Conservation (phyloP, 2,329 filamentous ascomycete species). For the Calonectria henricotiae region DNA sequence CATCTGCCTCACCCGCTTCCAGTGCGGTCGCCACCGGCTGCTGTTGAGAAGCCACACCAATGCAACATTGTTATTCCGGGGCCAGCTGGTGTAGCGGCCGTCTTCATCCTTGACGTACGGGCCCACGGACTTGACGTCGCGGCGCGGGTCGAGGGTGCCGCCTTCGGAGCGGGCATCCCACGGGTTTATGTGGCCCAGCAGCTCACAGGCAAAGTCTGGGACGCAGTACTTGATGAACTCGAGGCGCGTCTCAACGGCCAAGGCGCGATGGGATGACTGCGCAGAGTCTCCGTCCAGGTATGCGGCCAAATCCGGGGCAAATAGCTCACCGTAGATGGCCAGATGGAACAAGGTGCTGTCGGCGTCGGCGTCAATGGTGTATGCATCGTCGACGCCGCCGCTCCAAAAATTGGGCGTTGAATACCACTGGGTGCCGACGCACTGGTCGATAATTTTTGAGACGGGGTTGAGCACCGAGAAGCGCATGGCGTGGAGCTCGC, state of each 20-base stretch:
- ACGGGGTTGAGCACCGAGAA: constrained; percentile 34
- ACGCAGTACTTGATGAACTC: constrained; percentile 37
- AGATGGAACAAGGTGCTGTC: constrained; percentile 29
- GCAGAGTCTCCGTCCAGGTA: not conserved
- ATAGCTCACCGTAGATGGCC: constrained; percentile 33
- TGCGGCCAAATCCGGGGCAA: constrained; percentile 13
- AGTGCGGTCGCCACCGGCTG: constrained; percentile 33
- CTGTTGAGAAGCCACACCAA: constrained; percentile 34
- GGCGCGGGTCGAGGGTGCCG: constrained; percentile 31
- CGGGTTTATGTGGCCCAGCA: not conserved
- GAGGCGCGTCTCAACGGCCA: constrained; percentile 28
- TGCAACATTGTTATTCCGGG: constrained; percentile 25
- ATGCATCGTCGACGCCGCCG: constrained; percentile 34
- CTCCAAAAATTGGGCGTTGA: constrained; percentile 27
- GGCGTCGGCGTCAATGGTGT: constrained; percentile 29
- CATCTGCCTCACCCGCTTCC: constrained; percentile 1
- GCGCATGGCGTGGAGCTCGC: constrained; percentile 30
- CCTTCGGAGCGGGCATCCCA: not conserved
- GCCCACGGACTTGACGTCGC: constrained; percentile 25
- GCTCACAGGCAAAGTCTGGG: constrained; percentile 34
- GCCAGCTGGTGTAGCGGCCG: not conserved
- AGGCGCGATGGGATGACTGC: not conserved
- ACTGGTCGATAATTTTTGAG: constrained; percentile 31
- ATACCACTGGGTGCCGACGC: constrained; percentile 32
- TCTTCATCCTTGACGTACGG: constrained; percentile 14